Conservation (phyloP, 345 rosid species). For the Citrus maxima region DNA sequence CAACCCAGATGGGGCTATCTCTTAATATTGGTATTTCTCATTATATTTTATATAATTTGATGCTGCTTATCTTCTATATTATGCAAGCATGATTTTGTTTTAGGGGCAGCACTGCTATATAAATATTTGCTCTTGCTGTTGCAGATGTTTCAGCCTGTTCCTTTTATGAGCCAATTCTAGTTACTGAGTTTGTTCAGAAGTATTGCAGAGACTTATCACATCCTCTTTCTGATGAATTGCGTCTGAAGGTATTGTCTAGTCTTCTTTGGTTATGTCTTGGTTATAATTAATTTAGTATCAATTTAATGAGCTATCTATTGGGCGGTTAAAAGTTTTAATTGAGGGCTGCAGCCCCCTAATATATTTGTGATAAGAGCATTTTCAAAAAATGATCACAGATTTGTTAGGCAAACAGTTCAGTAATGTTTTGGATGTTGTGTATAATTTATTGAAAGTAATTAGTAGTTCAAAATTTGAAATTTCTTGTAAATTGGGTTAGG, state of each 20-base stretch:
- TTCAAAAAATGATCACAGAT: neutral
- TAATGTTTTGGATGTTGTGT: neutral
- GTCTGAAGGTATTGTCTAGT: conserved; percentile 41
- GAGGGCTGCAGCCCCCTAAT: neutral
- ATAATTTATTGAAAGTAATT: neutral
- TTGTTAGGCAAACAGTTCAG: neutral
- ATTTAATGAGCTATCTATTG: neutral
- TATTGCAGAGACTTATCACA: conserved; percentile 26
- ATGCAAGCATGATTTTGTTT: neutral
- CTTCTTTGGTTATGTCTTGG: neutral
- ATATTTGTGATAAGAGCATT: neutral
- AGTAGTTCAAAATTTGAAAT: neutral
- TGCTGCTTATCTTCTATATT: neutral
- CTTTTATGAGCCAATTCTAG: conserved; percentile 63
- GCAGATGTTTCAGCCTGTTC: conserved; percentile 76
- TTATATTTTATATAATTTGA: neutral
- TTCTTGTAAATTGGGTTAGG: neutral
- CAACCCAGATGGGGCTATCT: conserved; percentile 76
- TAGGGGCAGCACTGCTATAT: neutral
- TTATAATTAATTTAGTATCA: neutral
- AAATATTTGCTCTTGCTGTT: neutral
- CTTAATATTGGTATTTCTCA: conserved; percentile 54
- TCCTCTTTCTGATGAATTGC: conserved; percentile 53
- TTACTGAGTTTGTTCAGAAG: conserved; percentile 44
- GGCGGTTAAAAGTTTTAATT: neutral